Base-by-base conservation (phyloP, 2,329 filamentous ascomycete genomes). In the Claviceps sp. region DNA sequence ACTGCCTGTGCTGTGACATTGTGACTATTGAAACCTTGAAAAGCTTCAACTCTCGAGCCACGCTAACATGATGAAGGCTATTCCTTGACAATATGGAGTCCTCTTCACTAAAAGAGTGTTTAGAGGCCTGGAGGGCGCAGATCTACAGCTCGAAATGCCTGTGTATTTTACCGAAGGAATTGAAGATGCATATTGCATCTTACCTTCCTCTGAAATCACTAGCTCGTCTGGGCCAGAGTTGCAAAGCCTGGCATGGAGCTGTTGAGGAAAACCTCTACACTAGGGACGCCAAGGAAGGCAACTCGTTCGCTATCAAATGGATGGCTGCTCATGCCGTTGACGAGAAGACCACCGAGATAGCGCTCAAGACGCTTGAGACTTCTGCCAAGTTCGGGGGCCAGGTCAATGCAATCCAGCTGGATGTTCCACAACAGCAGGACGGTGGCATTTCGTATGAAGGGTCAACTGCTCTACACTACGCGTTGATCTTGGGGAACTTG, bases 281-380 rank as follows among this genome's bases (percentile, higher is more conserved):
- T 5, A 34, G 26, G 5, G 49, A 54, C 24, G 52, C 49, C 9
- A n/a, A 26, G 36, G 20, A 47, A 11, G 36, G 46, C 13, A 49
- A 49, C 34, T 49, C 46, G 6, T 44, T n/a, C 9, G 49, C 52
- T 2, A 54, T 54, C 9, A 9, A 7, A 20, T 54, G 52, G 52
- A 47, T 50, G 11, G 49, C 37, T n/a, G 48, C 40, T 14, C 43
- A 34, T n/a, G 34, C 30, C n/a, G 20, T 13, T 26, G 43, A 50
- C 18, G 20, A 36, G 2, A 2, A n/a, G 18, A 40, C 18, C 7
- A 46, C 47, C 6, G 16, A 45, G 20, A 24, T 24, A 4, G 40
- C 41, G 6, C 1, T 43, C 9, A 34, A 16, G 20, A 37, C 30
- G 1, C 5, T 44, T n/a, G 5, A 2, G 14, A 37, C 2, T 16